A percentile compares a stretch with the other conserved stretches of the same genome.
Conservation (phyloP, 305 asterid species). For the Solanum hybrid region DNA sequence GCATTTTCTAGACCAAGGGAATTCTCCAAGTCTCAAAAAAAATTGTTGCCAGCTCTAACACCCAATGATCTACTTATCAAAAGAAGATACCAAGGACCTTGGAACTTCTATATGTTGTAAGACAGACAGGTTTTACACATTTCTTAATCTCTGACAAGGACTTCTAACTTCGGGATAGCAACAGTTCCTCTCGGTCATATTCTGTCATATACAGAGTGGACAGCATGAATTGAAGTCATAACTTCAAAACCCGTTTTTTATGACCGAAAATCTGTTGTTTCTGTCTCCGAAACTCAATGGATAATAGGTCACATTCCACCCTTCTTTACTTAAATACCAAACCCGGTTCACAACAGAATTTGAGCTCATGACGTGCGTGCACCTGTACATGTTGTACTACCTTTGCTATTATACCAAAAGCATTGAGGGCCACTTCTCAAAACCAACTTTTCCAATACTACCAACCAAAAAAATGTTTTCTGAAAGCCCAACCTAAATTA, state of each 20-base stretch:
- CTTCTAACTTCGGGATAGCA: background rate
- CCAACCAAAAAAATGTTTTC: background rate
- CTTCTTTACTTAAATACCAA: background rate
- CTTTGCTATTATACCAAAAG: background rate
- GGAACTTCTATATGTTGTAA: background rate
- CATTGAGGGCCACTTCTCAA: background rate
- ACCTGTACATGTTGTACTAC: background rate
- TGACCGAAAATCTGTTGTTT: background rate
- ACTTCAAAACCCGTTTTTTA: background rate
- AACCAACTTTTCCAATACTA: background rate
- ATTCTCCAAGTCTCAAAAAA: background rate
- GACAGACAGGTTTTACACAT: background rate
- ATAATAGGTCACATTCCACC: background rate
- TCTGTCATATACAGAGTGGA: background rate
- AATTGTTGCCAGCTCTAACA: background rate
- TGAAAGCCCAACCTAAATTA: background rate
- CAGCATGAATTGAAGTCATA: background rate
- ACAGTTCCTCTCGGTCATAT: background rate
- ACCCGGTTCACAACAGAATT: background rate
- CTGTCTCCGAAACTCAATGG: background rate
- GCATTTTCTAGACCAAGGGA: background rate
- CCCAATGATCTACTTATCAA: background rate
- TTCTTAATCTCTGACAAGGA: background rate
- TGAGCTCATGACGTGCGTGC: background rate
- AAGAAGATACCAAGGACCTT: background rate